These are phyloP conservation scores for Globisporangium takayamanum DNA, from an alignment of 352 stramenopile genomes.

Conservation along the genomic window DNA sequence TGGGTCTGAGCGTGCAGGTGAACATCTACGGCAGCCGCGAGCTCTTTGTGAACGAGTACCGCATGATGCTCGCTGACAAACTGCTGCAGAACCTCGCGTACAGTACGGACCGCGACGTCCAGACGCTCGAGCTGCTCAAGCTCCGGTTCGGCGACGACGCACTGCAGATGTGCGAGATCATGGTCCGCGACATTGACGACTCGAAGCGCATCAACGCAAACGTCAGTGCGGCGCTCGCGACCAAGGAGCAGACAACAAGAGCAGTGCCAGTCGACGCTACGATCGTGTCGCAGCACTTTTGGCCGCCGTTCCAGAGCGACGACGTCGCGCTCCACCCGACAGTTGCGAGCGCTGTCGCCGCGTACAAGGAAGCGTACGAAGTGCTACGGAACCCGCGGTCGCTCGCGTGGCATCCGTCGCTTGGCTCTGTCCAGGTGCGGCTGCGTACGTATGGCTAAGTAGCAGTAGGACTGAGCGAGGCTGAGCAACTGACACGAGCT, in stretches of 20 bases:
- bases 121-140: conserved; percentile 97
- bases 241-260: conserved; percentile 4
- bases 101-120: conserved; percentile 91
- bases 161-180: conserved; percentile 96
- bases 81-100: conserved; percentile 92
- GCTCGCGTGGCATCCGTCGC: conserved; percentile 90
- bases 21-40: conserved; percentile 98
- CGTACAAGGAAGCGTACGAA: conserved; percentile 89
- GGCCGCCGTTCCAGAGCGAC: conserved; percentile 93
- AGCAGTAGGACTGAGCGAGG: conserved; percentile 1
- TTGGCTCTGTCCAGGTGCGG: conserved; percentile 87
- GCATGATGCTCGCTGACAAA: conserved; percentile 96
- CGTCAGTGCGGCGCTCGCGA: conserved; percentile 48
- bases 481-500: neutral
- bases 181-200: conserved; percentile 97
- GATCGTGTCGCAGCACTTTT: conserved; percentile 97
- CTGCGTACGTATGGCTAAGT: neutral
- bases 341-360: conserved; percentile 71
- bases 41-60: conserved; percentile 98
- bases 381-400: conserved; percentile 92
- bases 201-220: conserved; percentile 93
- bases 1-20: conserved; percentile 26
- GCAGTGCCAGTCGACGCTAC: conserved; percentile 75
- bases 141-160: conserved; percentile 93
- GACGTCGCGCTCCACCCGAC: conserved; percentile 87